phyloP scores from a whole-genome alignment of 371 early-diverging fungal species.

The Phascolomyces articulosus region DNA sequence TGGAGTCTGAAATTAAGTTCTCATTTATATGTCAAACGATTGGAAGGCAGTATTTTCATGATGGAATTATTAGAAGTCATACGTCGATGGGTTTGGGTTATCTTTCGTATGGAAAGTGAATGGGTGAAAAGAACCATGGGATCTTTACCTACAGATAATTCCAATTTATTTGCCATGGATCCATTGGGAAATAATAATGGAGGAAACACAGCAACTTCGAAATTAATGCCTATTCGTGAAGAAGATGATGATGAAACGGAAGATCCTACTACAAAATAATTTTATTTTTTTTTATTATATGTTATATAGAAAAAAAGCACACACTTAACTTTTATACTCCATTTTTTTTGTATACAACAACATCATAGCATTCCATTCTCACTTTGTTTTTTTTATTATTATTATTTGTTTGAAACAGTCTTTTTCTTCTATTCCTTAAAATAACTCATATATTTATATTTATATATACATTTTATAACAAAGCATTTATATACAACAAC shows the following conservation, averaged over 20 bases:
- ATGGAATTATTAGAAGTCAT: slow-evolving; percentile 81
- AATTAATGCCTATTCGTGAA: slow-evolving; percentile 17
- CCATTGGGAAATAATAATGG: background rate
- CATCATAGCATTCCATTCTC: too few species aligned
- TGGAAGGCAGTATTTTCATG: slow-evolving; percentile 74
- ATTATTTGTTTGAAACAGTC: too few species aligned
- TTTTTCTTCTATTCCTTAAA: too few species aligned
- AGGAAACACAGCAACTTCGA: background rate
- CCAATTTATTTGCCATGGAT: background rate
- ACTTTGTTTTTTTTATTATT: too few species aligned
- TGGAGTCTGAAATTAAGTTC: slow-evolving; percentile 86
- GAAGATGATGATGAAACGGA: slow-evolving; percentile 13
- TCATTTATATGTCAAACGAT: slow-evolving; percentile 66
- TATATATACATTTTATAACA: too few species aligned
- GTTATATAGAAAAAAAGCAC: background rate
- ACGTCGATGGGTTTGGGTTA: slow-evolving; percentile 91
- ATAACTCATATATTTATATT: too few species aligned
- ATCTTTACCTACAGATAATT: slow-evolving; percentile 22
- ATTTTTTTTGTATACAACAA: too few species aligned
- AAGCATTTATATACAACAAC: too few species aligned
- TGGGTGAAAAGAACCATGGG: slow-evolving; percentile 59
- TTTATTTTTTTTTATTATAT: background rate
- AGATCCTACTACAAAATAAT: background rate
- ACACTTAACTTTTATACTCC: background rate
- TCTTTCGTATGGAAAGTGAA: slow-evolving; percentile 85